Conservation (phyloP, 352 stramenopile genomes). For the Globisporangium apiculatum region DNA sequence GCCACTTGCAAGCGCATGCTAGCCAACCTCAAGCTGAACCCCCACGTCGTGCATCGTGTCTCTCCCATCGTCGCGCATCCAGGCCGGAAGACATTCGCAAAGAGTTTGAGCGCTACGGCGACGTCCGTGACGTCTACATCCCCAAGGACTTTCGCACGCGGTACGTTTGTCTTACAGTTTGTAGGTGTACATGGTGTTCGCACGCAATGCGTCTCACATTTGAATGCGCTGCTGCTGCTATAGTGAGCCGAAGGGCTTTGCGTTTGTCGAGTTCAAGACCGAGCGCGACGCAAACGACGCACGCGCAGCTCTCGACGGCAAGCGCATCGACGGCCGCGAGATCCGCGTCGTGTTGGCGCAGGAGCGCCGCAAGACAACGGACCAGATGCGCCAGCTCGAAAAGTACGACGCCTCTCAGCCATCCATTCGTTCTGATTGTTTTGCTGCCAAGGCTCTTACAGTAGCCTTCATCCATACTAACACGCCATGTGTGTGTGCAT, state of each 20-base stretch:
- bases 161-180: conserved; percentile 18
- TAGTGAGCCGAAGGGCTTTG: conserved; percentile 92
- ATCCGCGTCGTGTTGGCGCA: conserved; percentile 96
- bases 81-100: conserved; percentile 88
- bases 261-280: conserved; percentile 93
- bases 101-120: conserved; percentile 91
- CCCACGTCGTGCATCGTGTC: background rate
- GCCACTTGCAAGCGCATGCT: too few relatives aligned
- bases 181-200: background rate
- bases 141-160: conserved; percentile 92
- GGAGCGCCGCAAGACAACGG: conserved; percentile 92
- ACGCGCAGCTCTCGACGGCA: conserved; percentile 87
- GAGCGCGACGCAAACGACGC: conserved; percentile 89
- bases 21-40: conserved; percentile 1
- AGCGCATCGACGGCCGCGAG: conserved; percentile 88
- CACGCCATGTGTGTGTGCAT: background rate
- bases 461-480: background rate
- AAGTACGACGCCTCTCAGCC: conserved; percentile 18
- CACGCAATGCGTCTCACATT: background rate
- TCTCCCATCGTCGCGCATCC: conserved; percentile 1
- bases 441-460: too few relatives aligned
- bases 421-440: background rate
- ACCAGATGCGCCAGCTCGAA: conserved; percentile 91
- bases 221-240: background rate
- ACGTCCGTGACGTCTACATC: conserved; percentile 95